Evolutionary conservation across 176 grass and related monocot species (phyloP).

Genomic region (Luzula sylvatica): DNA sequence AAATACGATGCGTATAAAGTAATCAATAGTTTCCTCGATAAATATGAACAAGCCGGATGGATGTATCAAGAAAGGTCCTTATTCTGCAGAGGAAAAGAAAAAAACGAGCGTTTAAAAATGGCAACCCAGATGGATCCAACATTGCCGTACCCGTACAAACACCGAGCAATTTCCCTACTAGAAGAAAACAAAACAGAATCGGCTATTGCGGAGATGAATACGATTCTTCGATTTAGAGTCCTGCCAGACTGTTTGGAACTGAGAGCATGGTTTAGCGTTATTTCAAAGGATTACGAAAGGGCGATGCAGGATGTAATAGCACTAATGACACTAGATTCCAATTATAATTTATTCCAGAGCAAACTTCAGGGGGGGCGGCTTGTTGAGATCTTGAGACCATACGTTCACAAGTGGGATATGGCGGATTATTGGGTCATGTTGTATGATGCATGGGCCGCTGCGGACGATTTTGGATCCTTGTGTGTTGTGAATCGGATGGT

Average conservation of each 20-base stretch:
- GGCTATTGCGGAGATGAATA: constrained; percentile 59
- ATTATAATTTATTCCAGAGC: constrained; percentile 83
- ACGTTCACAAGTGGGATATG: constrained; percentile 78
- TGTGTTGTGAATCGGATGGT: constrained; percentile 91
- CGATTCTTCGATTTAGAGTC: constrained; percentile 75
- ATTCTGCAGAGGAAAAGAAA: constrained; percentile 79
- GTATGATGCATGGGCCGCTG: constrained; percentile 80
- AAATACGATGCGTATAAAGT: constrained; percentile 91
- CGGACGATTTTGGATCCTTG: constrained; percentile 81
- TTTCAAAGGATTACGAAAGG: constrained; percentile 41
- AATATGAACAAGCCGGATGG: constrained; percentile 55
- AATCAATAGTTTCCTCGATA: constrained; percentile 44
- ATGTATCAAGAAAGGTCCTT: constrained; percentile 84
- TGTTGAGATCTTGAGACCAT: constrained; percentile 54
- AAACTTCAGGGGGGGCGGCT: constrained; percentile 76
- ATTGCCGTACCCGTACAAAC: constrained; percentile 72
- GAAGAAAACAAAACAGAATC: constrained; percentile 65
- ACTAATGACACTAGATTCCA: constrained; percentile 58
- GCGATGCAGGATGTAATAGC: constrained; percentile 68
- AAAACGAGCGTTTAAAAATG: constrained; percentile 36
- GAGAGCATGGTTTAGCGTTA: constrained; percentile 73
- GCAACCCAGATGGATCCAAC: constrained; percentile 71
- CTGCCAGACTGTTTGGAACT: constrained; percentile 71
- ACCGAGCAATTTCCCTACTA: constrained; percentile 44
- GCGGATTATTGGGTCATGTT: constrained; percentile 97